These are phyloP conservation scores for Entomortierella beljakovae DNA, from an alignment of 192 early-diverging fungal genomes.

Conservation along the genomic window DNA sequence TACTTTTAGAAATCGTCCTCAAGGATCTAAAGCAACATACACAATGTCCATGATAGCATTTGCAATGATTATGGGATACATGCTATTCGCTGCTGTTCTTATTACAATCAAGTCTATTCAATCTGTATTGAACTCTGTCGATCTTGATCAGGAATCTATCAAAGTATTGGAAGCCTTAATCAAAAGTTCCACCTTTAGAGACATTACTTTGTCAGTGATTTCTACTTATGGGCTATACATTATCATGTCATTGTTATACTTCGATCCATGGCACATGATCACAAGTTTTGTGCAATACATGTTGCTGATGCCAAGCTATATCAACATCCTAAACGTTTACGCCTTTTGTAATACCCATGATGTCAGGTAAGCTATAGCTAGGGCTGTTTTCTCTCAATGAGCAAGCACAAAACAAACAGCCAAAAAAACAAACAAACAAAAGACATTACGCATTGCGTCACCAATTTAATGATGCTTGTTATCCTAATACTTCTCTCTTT, in stretches of 20 bases:
- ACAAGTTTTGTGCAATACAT: constrained; percentile 77
- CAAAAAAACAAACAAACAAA: not conserved
- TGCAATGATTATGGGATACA: constrained; percentile 65
- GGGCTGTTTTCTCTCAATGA: not conserved
- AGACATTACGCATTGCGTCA: not conserved
- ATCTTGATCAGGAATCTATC: constrained; percentile 29
- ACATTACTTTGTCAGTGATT: constrained; percentile 66
- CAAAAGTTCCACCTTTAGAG: constrained; percentile 58
- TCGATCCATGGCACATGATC: constrained; percentile 86
- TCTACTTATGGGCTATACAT: constrained; percentile 79
- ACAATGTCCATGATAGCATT: constrained; percentile 63
- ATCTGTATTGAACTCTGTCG: constrained; percentile 50
- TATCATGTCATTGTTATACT: constrained; percentile 69
- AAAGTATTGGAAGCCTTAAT: constrained; percentile 53
- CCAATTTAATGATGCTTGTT: not conserved
- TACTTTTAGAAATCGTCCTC: constrained; percentile 74
- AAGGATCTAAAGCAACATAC: constrained; percentile 66
- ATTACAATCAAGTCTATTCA: constrained; percentile 58
- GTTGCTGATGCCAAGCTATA: constrained; percentile 81
- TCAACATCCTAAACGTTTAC: constrained; percentile 85
- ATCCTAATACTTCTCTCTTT: not conserved
- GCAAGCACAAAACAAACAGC: not conserved
- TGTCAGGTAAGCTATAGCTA: constrained; percentile 59
- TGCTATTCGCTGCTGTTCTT: constrained; percentile 63
- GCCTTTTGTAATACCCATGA: constrained; percentile 90